phyloP scores from a whole-genome alignment of 768 basidiomycete genomes.

The Rhizopogon salebrosus region DNA sequence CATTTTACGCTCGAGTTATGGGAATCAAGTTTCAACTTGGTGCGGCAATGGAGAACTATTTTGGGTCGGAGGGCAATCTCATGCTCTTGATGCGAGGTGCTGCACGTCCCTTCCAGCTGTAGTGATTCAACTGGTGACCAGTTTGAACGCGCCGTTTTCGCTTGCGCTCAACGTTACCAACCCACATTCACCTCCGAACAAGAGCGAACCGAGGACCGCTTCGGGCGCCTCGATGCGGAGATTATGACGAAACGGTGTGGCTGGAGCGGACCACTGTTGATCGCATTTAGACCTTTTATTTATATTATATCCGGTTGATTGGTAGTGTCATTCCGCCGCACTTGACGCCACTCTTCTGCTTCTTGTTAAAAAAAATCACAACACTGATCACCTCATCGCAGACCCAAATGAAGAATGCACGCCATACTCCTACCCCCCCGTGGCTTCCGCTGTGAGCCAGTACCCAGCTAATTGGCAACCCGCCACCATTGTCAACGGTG shows the following conservation, averaged over 20 bases:
- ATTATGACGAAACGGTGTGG: neutral
- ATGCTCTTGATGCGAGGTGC: neutral
- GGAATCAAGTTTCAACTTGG: neutral
- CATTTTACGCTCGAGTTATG: neutral
- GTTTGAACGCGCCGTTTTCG: neutral
- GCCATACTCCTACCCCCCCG: slow-evolving; percentile 36
- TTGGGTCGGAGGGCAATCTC: neutral
- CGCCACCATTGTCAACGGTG: slow-evolving; percentile 37
- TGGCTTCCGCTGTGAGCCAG: slow-evolving; percentile 21
- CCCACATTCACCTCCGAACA: neutral
- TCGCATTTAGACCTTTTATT: neutral
- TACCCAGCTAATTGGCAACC: slow-evolving; percentile 45
- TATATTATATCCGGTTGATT: neutral
- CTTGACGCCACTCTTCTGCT: neutral
- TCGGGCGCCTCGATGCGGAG: neutral
- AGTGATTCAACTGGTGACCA: neutral
- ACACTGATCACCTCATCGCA: slow-evolving; percentile 3
- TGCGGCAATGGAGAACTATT: too few species aligned
- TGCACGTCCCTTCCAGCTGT: neutral
- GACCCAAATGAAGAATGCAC: slow-evolving; percentile 36
- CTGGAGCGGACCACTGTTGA: neutral
- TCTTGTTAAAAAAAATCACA: neutral
- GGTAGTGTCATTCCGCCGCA: neutral
- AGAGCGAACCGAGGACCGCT: neutral
- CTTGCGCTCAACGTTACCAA: neutral